These are phyloP conservation scores for Trametes hirsuta DNA, from an alignment of 1,284 basidiomycete species.

Conservation along the genomic window DNA sequence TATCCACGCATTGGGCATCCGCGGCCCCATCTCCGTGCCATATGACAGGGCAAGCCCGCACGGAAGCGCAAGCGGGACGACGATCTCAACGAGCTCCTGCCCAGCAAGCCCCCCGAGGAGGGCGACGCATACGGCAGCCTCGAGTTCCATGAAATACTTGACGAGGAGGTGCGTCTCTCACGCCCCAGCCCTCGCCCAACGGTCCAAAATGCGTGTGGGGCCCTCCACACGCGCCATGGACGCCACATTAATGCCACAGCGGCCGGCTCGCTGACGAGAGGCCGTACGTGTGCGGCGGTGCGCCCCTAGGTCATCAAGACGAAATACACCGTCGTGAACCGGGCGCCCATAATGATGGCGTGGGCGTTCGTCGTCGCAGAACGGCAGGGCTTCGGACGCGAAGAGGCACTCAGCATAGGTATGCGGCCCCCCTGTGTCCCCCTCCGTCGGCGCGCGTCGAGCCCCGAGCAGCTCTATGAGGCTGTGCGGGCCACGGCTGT, in stretches of 20 bases:
- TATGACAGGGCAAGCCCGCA: slow-evolving; percentile 11
- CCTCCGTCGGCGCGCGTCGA: background rate
- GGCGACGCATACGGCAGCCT: slow-evolving; percentile 54
- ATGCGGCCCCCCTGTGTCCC: slow-evolving; percentile 18
- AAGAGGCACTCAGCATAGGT: slow-evolving; percentile 92
- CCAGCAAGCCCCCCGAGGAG: slow-evolving; percentile 52
- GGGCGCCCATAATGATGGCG: slow-evolving; percentile 92
- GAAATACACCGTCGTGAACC: slow-evolving; percentile 78
- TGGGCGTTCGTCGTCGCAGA: slow-evolving; percentile 91
- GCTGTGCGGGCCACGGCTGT: slow-evolving; percentile 24
- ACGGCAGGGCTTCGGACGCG: slow-evolving; percentile 80
- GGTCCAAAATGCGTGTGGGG: slow-evolving; percentile 4
- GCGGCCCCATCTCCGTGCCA: slow-evolving; percentile 3
- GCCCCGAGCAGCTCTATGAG: slow-evolving; percentile 15
- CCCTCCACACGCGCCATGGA: slow-evolving; percentile 1
- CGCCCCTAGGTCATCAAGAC: slow-evolving; percentile 54
- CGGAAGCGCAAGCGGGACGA: slow-evolving; percentile 48
- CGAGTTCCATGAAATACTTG: slow-evolving; percentile 72
- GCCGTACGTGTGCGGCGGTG: slow-evolving; percentile 3
- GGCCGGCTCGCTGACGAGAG: background rate
- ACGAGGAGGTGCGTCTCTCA: slow-evolving; percentile 58
- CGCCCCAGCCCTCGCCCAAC: background rate
- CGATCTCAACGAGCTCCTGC: slow-evolving; percentile 64
- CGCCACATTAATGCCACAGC: background rate
- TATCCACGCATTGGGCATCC: slow-evolving; percentile 8